Conservation (phyloP, 2,329 filamentous ascomycete genomes). For the Pseudocercospora musae region DNA sequence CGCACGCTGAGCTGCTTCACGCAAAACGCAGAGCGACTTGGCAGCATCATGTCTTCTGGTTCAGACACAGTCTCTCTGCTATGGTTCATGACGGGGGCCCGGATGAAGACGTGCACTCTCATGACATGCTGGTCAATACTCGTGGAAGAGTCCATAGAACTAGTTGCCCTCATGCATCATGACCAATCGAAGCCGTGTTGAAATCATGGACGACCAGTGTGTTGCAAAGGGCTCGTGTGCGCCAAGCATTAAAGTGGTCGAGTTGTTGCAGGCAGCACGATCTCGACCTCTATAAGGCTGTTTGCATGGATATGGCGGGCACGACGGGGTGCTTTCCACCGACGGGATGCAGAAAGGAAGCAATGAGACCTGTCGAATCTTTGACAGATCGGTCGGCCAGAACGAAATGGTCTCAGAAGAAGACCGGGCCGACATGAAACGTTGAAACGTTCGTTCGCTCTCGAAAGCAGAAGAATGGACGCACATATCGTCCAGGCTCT, state of each 20-base stretch:
- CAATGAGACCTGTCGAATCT: not conserved
- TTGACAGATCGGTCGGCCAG: not conserved
- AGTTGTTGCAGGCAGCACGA: not conserved
- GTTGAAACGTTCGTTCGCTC: too few species aligned
- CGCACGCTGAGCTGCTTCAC: not conserved
- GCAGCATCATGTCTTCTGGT: too few species aligned
- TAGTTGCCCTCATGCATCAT: too few species aligned
- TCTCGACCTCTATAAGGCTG: not conserved
- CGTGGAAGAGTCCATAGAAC: not conserved
- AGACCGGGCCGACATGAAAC: too few species aligned
- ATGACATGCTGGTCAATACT: not conserved
- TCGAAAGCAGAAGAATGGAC: too few species aligned
- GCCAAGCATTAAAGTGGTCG: not conserved
- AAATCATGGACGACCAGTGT: too few species aligned
- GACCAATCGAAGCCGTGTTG: too few species aligned
- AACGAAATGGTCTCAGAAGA: too few species aligned
- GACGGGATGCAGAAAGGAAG: not conserved
- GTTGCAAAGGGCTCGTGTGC: not conserved
- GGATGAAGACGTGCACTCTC: not conserved
- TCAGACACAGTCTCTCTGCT: too few species aligned
- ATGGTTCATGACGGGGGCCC: too few species aligned
- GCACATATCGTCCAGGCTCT: too few species aligned
- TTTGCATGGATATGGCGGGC: too few species aligned
- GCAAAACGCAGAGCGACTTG: not conserved
- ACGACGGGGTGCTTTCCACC: not conserved